Evolutionary conservation across 169 alveolate species (phyloP), one percentile per base, ranked within the genome.

Genomic region (Ichthyophthirius multifiliis): DNA sequence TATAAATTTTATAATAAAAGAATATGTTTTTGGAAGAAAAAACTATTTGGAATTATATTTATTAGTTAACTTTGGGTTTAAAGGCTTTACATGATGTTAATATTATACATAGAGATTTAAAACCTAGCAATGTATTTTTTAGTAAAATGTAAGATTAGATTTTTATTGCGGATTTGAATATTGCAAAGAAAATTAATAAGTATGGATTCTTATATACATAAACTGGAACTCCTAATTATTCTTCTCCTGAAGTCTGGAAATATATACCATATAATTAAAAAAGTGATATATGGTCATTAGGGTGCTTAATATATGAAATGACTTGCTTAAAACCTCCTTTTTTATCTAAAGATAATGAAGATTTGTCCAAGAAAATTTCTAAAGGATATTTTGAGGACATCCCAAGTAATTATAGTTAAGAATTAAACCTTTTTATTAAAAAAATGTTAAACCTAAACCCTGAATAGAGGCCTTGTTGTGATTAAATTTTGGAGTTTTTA

Each of bases 271-370:
- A 89, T 76, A 87, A 89, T 47, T 62, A 62, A 4, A 89, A 89
- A 46, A 82, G 93, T 45, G 96, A 92, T 82, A 83, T 92, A 43
- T 92, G 96, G 96, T 85, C 94, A 23, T 43, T 92, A 12, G 96
- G 95, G 6, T 89, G 94, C 35, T 92, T 92, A 0, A 65, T 90
- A 10, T 92, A 92, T 88, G 95, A 91, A 47, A 77, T 85, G 86
- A 64, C 86, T 16, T 65, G 89, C 6, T 65, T 83, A 13, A 80
- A 83, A 34, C 92, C 90, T 23, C 95, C 95, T 3, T 91, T 91
- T 39, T 46, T 83, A 74, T 93, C 89, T 15, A 63, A 65, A 32
- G 89, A 88, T 63, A 79, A 88, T 71, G 89, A 90, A 84, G 87
- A 83, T 9, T 67, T 90, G 23, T 90, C 73, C 62, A 82, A 83